phyloP scores from a whole-genome alignment of 805 yeast genomes.

The Candida ovalis region DNA sequence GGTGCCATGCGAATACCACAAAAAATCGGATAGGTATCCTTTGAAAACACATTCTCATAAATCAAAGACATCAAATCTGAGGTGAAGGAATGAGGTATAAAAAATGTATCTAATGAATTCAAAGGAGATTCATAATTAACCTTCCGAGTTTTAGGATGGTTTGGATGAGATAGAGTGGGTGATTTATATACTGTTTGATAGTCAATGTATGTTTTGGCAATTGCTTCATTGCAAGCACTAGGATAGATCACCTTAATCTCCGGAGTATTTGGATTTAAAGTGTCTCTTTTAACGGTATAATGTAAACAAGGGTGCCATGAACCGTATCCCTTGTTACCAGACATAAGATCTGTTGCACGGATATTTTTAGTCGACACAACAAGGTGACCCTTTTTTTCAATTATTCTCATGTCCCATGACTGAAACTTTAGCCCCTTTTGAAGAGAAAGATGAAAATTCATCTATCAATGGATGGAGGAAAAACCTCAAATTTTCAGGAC shows the following conservation, averaged over 20 bases:
- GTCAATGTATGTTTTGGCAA: background rate
- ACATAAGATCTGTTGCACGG: background rate
- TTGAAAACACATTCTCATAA: background rate
- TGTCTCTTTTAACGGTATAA: background rate
- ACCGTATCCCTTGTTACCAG: background rate
- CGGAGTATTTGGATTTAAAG: background rate
- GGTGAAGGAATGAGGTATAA: background rate
- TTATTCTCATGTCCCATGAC: background rate
- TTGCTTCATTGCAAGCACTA: background rate
- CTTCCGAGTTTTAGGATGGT: background rate
- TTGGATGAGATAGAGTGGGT: background rate
- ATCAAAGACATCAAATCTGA: background rate
- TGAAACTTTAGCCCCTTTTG: background rate
- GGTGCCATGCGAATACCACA: background rate
- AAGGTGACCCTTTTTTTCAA: background rate
- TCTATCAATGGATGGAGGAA: background rate
- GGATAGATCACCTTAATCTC: background rate
- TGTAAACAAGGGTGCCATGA: background rate
- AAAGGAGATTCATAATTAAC: background rate
- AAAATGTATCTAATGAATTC: background rate
- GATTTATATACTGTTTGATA: background rate
- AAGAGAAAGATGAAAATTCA: background rate
- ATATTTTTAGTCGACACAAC: background rate
- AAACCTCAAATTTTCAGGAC: background rate
- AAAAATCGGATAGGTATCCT: background rate